A percentile compares a stretch with the other conserved stretches of the same genome.
Conservation (phyloP, 2,329 filamentous ascomycete genomes). For the Leptosphaerulina australis region DNA sequence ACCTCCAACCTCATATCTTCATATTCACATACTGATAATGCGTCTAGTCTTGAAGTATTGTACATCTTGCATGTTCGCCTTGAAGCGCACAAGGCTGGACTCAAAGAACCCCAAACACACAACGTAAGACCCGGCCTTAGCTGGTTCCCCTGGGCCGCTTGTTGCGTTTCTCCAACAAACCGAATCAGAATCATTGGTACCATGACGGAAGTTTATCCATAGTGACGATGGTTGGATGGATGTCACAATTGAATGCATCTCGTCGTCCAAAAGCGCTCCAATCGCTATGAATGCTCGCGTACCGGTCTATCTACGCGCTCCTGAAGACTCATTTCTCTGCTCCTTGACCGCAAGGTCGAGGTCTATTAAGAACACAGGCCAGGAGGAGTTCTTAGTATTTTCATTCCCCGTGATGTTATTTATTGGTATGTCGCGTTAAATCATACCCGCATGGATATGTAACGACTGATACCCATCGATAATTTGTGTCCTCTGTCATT, state of each 20-base stretch:
- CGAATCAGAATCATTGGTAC: background rate
- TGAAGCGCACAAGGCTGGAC: too few relatives aligned
- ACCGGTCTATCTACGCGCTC: too few relatives aligned
- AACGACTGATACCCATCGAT: slow-evolving; percentile 49
- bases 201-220: slow-evolving; percentile 12
- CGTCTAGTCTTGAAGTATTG: background rate
- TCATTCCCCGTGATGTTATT: slow-evolving; percentile 58
- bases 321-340: too few relatives aligned
- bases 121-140: background rate
- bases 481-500: too few relatives aligned
- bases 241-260: too few relatives aligned
- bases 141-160: background rate
- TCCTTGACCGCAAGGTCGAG: too few relatives aligned
- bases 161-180: background rate
- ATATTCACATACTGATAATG: background rate
- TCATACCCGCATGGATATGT: slow-evolving; percentile 36
- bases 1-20: slow-evolving; percentile 7
- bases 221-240: slow-evolving; percentile 10
- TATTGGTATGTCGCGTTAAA: slow-evolving; percentile 55
- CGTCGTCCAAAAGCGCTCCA: too few relatives aligned
- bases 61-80: background rate
- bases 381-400: slow-evolving; percentile 49
- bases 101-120: background rate
- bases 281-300: too few relatives aligned
- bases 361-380: too few relatives aligned